A percentile compares a stretch with the other conserved stretches of the same genome.
These are phyloP conservation scores for Hibiscus mutabilis DNA, from an alignment of 345 rosid genomes.

Conservation along the genomic window DNA sequence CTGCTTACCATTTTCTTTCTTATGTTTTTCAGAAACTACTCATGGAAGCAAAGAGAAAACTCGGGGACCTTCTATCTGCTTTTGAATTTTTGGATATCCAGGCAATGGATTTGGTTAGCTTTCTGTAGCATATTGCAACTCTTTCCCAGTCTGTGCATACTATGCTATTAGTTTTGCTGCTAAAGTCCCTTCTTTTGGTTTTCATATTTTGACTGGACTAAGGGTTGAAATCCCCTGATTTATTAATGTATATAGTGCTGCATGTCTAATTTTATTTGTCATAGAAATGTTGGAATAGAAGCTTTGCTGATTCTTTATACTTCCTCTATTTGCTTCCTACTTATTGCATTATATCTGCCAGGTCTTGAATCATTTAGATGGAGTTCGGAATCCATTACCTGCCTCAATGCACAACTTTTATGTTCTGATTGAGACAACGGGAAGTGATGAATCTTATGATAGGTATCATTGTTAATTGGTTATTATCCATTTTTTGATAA, in stretches of 20 bases:
- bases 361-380: constrained; percentile 78
- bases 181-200: constrained; percentile 7
- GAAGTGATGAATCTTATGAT: constrained; percentile 66
- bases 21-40: constrained; percentile 59
- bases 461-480: constrained; percentile 31
- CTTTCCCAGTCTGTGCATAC: neutral
- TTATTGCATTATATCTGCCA: constrained; percentile 16
- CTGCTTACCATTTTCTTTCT: constrained; percentile 8
- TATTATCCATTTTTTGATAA: neutral
- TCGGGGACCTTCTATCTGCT: constrained; percentile 91
- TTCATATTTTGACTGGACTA: constrained; percentile 9
- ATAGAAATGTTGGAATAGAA: neutral
- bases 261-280: neutral
- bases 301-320: neutral
- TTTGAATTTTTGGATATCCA: constrained; percentile 79
- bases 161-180: neutral
- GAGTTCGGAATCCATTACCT: constrained; percentile 80
- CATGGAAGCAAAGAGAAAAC: constrained; percentile 74
- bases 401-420: constrained; percentile 68
- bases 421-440: constrained; percentile 82
- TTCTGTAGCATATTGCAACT: constrained; percentile 1
- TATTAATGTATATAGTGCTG: neutral
- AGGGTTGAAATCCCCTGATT: constrained; percentile 1
- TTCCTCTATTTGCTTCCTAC: neutral
- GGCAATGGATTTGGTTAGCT: constrained; percentile 66